These are phyloP conservation scores for Panaeolus cyanescens DNA, from an alignment of 768 basidiomycete genomes.

Conservation along the genomic window DNA sequence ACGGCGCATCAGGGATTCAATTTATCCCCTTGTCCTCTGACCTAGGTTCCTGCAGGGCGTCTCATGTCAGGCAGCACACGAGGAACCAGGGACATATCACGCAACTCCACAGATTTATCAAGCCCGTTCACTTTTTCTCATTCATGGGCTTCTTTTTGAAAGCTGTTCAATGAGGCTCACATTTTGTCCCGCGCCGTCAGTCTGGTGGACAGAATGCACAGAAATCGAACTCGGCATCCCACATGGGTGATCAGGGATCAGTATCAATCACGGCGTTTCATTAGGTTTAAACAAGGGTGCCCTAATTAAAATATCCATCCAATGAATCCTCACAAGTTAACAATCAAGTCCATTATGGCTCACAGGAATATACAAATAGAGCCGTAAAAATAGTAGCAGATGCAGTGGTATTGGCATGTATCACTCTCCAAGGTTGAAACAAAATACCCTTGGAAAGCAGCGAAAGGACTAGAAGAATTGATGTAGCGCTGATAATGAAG, in stretches of 20 bases:
- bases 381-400: conserved; percentile 1
- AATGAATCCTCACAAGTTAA: background rate
- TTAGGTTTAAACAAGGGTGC: background rate
- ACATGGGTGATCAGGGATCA: background rate
- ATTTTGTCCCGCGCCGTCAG: background rate
- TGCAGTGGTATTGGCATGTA: background rate
- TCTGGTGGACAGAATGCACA: background rate
- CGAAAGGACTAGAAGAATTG: background rate
- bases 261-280: background rate
- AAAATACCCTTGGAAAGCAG: background rate
- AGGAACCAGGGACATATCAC: background rate
- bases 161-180: background rate
- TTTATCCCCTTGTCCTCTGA: background rate
- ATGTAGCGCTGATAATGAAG: background rate
- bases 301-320: background rate
- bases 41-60: background rate
- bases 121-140: background rate
- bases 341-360: background rate
- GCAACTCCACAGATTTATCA: too few relatives aligned
- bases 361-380: background rate
- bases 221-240: background rate
- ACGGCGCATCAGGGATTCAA: background rate
- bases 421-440: background rate
- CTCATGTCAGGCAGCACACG: background rate
- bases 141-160: background rate